A percentile compares a stretch with the other conserved stretches of the same genome.
Evolutionary conservation across 2,329 filamentous ascomycete species (phyloP).

Genomic region (Chalaropsis thielavioides): DNA sequence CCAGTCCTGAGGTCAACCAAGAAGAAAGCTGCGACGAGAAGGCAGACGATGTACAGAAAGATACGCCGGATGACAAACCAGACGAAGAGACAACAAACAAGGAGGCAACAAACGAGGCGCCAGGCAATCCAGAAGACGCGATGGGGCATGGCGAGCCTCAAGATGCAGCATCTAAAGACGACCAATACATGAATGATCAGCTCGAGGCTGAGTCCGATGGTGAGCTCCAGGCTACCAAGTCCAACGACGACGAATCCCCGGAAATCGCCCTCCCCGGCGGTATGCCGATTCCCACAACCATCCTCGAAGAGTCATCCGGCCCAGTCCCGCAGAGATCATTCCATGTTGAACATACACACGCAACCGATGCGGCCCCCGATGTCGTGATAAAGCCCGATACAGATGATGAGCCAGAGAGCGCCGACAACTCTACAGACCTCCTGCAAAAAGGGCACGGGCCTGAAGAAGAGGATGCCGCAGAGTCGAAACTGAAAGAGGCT

Average conservation of each 20-base stretch:
- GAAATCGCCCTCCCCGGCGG: conserved; percentile 4
- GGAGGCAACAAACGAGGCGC: neutral
- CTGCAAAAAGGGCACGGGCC: neutral
- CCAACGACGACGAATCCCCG: neutral
- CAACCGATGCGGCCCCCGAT: conserved; percentile 40
- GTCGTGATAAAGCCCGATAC: conserved; percentile 34
- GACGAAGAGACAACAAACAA: neutral
- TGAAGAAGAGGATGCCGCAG: neutral
- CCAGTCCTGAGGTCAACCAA: neutral
- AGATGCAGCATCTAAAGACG: neutral
- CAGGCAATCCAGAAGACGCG: neutral
- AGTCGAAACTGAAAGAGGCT: neutral
- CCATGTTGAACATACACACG: conserved; percentile 32
- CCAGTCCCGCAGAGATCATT: conserved; percentile 31
- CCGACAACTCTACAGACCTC: neutral
- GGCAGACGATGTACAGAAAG: neutral
- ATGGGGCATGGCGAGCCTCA: neutral
- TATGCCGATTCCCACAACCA: conserved; percentile 34
- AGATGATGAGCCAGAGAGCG: conserved; percentile 24
- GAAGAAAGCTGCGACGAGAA: neutral
- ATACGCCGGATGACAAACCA: neutral
- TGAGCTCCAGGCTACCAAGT: too few relatives aligned
- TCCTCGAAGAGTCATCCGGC: conserved; percentile 39
- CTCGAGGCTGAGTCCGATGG: too few relatives aligned
- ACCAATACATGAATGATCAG: neutral